These are phyloP conservation scores for Blastobotrys attinorum DNA, from an alignment of 805 yeast genomes.

Conservation along the genomic window DNA sequence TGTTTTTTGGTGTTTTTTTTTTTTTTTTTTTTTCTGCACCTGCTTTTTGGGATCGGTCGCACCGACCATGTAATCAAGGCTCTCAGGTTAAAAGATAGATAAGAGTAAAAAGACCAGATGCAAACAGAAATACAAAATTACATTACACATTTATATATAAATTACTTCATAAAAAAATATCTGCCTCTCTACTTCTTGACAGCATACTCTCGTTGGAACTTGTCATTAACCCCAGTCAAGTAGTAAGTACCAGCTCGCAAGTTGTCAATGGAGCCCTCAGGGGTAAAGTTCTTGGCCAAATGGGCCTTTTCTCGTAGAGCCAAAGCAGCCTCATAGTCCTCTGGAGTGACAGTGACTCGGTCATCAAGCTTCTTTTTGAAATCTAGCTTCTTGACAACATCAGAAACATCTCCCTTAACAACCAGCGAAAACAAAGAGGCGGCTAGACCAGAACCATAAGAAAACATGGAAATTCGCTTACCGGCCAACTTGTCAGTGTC, in stretches of 20 bases:
- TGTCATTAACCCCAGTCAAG: slow-evolving; percentile 76
- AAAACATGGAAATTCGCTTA: slow-evolving; percentile 85
- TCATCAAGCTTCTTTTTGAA: slow-evolving; percentile 57
- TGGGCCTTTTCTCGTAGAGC: slow-evolving; percentile 85
- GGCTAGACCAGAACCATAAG: slow-evolving; percentile 98
- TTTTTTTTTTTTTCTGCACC: too few species aligned
- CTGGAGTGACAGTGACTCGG: slow-evolving; percentile 65
- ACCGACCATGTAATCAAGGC: too few species aligned
- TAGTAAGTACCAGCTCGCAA: slow-evolving; percentile 75
- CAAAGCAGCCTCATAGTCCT: slow-evolving; percentile 73
- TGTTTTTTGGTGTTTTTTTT: background rate
- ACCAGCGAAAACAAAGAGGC: slow-evolving; percentile 74
- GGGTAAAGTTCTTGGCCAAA: slow-evolving; percentile 68
- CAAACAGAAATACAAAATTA: too few species aligned
- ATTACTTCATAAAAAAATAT: too few species aligned
- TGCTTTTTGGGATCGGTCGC: too few species aligned
- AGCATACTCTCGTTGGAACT: slow-evolving; percentile 75
- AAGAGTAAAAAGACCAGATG: too few species aligned
- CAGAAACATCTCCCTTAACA: slow-evolving; percentile 72
- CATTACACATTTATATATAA: too few species aligned
- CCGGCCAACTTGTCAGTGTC: slow-evolving; percentile 67
- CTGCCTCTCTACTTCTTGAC: slow-evolving; percentile 53
- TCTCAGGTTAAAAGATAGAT: too few species aligned
- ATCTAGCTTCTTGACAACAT: slow-evolving; percentile 57
- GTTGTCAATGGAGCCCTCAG: slow-evolving; percentile 69